Percentiles rank a stretch among this genome's conserved stretches.
These are phyloP conservation scores for Boletus sensibilis DNA, from an alignment of 768 basidiomycete species.

Conservation along the genomic window DNA sequence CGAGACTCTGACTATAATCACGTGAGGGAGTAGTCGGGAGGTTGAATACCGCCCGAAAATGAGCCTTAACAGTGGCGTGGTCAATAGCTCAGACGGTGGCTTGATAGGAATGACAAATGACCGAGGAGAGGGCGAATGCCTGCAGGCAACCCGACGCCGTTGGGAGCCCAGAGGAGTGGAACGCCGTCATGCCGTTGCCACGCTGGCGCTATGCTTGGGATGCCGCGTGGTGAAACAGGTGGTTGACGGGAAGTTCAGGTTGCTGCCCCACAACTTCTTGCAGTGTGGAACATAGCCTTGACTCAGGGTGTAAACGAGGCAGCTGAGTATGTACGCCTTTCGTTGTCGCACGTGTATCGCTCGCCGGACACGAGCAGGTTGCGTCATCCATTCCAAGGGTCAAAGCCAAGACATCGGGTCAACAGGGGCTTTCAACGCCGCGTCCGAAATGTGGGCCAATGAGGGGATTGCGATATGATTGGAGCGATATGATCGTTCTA, in stretches of 20 bases:
- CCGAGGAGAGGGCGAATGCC: not conserved
- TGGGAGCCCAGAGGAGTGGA: slow-evolving; percentile 14
- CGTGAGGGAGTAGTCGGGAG: not conserved
- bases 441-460: slow-evolving; percentile 22
- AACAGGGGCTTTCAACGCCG: slow-evolving; percentile 7
- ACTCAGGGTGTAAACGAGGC: slow-evolving; percentile 2
- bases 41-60: not conserved
- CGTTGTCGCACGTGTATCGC: slow-evolving; percentile 4
- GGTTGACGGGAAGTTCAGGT: not conserved
- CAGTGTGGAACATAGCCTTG: not conserved
- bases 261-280: not conserved
- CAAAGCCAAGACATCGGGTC: not conserved
- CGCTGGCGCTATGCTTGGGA: slow-evolving; percentile 4
- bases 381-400: slow-evolving; percentile 6
- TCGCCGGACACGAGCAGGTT: not conserved
- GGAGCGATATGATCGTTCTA: slow-evolving; percentile 7
- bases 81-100: slow-evolving; percentile 11
- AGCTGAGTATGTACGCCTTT: not conserved
- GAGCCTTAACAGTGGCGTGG: slow-evolving; percentile 9
- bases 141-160: slow-evolving; percentile 16
- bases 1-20: not conserved
- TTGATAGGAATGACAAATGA: slow-evolving; percentile 16
- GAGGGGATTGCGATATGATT: slow-evolving; percentile 12
- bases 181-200: slow-evolving; percentile 12
- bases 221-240: slow-evolving; percentile 16